Evolutionary conservation across 768 basidiomycete species (phyloP).

Genomic region (Lentinula raphanica): DNA sequence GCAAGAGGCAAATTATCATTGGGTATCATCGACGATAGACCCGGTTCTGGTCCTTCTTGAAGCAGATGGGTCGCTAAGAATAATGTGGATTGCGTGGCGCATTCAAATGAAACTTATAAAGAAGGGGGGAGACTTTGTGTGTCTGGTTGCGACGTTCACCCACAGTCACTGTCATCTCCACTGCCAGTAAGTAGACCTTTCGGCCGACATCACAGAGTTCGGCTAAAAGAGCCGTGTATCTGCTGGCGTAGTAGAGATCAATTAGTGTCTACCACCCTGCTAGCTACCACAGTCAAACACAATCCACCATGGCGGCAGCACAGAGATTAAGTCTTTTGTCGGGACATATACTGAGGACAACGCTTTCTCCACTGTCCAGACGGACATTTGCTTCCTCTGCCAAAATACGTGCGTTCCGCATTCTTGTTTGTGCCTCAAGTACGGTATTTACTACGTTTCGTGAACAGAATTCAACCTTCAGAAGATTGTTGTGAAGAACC

Average conservation of each 20-base stretch:
- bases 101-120: not conserved
- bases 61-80: not conserved
- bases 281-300: not conserved
- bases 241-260: no score
- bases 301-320: not conserved
- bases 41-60: not conserved
- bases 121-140: not conserved
- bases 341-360: not conserved
- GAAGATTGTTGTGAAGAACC: constrained; percentile 82
- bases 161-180: no score
- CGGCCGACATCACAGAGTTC: not conserved
- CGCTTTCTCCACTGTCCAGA: not conserved
- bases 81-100: not conserved
- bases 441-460: not conserved
- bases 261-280: no score
- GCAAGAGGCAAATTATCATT: not conserved
- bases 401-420: not conserved
- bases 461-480: constrained; percentile 18
- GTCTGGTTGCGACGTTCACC: no score
- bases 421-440: not conserved
- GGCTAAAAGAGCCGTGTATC: no score
- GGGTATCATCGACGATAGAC: not conserved
- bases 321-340: constrained; percentile 2
- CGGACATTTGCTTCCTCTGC: not conserved
- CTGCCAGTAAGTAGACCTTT: no score